phyloP scores from a whole-genome alignment of 352 stramenopile species.

The Phytophthora sp. region DNA sequence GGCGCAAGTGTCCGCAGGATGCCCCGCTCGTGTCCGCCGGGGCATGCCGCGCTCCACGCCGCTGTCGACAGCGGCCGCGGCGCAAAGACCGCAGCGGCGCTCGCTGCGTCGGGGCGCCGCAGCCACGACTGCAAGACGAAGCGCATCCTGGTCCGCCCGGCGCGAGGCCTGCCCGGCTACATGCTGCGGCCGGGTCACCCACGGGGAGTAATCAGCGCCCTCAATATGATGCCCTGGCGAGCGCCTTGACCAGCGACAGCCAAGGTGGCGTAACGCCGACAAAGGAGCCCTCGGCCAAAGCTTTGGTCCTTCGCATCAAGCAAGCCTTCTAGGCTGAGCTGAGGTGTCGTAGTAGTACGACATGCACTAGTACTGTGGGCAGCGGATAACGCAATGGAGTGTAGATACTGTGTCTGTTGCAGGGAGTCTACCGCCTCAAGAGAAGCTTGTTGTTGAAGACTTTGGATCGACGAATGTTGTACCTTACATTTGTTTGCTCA shows the following conservation, averaged over 20 bases:
- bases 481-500: constrained; percentile 24
- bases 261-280: no score
- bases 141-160: neutral
- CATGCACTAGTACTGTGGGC: no score
- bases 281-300: no score
- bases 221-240: constrained; percentile 18
- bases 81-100: neutral
- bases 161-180: constrained; percentile 12
- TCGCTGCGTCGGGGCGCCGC: neutral
- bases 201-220: constrained; percentile 3
- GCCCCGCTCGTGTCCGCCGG: constrained; percentile 20
- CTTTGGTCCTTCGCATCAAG: no score
- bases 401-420: no score
- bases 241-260: no score
- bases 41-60: neutral
- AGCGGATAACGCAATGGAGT: no score
- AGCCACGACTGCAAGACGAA: neutral
- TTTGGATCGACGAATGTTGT: constrained; percentile 2
- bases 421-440: no score
- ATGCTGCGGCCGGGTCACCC: no score
- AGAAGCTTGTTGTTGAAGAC: no score
- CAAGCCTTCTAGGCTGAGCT: no score
- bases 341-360: no score
- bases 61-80: constrained; percentile 1
- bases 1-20: constrained; percentile 12